Base-by-base conservation (phyloP, 139 green algal genomes). In the Closterium sp. region DNA sequence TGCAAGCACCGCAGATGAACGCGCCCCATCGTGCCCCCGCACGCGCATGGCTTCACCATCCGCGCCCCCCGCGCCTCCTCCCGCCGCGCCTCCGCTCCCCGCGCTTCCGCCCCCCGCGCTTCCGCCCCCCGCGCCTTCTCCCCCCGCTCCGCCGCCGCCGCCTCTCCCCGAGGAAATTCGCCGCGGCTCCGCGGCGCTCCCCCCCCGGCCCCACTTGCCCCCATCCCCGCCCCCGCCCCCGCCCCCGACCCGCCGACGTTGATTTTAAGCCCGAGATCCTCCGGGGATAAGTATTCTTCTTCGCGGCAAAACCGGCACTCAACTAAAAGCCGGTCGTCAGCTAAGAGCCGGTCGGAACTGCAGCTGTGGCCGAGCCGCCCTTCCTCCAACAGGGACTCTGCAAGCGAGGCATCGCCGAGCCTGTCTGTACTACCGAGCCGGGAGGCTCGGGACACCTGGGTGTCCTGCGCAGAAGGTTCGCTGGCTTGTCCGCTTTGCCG, bases 1-100 rank as follows among this genome's bases (percentile, higher is more conserved):
- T 90, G 88, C 42, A 90, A 38, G 88, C 88, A 90, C 88, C 88
- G 32, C 42, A 90, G 88, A 32, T 90, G 88, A 38, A 90, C 32
- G 9, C 88, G 31, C 32, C 28, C 88, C 88, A 90, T 90, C 28
- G 28, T 90, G 88, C 88, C 88, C 27, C 88, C 88, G 88, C 88
- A 90, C 34, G 29, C 9, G 34, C 88, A 90, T 19, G 88, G 88
- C 88, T n/a, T 85, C 86, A 89, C 29, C 86, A 89, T 38, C 10
- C 21, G 21, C 86, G 29, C 24, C 86, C 21, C 86, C 86, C 29
- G 11, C 86, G 86, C 31, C 86, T 42, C 11, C 86, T 10, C 86
- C 86, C 86, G n/a, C 7, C 86, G 21, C 86, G n/a, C n/a, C n/a
- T n/a, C n/a, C n/a, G n/a, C n/a, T n/a, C n/a, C n/a, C n/a, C n/a